phyloP scores from a whole-genome alignment of 768 basidiomycete genomes.

The Lactarius indigo region DNA sequence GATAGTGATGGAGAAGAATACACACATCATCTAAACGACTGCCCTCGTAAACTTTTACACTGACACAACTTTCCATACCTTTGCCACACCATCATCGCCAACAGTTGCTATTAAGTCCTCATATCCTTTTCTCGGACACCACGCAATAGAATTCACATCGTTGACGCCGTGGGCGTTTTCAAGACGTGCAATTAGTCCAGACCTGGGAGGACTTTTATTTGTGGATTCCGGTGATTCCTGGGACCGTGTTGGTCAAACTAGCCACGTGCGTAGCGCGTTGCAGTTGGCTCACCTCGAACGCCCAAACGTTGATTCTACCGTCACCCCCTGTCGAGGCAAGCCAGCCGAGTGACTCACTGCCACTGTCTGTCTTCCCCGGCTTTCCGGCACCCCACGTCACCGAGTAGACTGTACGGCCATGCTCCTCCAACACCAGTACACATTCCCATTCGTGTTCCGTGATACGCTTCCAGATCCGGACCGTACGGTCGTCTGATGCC shows the following conservation, averaged over 20 bases:
- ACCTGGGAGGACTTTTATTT: conserved; percentile 21
- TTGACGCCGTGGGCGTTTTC: conserved; percentile 72
- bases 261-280: background rate
- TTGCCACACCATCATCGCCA: conserved; percentile 81
- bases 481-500: conserved; percentile 78
- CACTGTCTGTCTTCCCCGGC: conserved; percentile 30
- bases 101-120: conserved; percentile 72
- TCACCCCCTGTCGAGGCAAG: conserved; percentile 85
- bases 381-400: conserved; percentile 61
- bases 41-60: conserved; percentile 9
- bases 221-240: conserved; percentile 10
- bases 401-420: conserved; percentile 76
- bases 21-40: background rate
- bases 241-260: background rate
- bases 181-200: conserved; percentile 51
- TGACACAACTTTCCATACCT: conserved; percentile 63
- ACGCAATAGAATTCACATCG: conserved; percentile 82
- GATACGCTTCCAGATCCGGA: conserved; percentile 79
- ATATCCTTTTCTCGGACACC: conserved; percentile 70
- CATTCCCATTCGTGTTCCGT: conserved; percentile 61
- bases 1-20: background rate
- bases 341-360: conserved; percentile 59
- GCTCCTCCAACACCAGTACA: conserved; percentile 55
- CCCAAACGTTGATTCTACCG: conserved; percentile 79
- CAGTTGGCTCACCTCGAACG: conserved; percentile 49